Evolutionary conservation across 2,329 filamentous ascomycete genomes (phyloP).

Genomic region (Ophiostoma piceae): DNA sequence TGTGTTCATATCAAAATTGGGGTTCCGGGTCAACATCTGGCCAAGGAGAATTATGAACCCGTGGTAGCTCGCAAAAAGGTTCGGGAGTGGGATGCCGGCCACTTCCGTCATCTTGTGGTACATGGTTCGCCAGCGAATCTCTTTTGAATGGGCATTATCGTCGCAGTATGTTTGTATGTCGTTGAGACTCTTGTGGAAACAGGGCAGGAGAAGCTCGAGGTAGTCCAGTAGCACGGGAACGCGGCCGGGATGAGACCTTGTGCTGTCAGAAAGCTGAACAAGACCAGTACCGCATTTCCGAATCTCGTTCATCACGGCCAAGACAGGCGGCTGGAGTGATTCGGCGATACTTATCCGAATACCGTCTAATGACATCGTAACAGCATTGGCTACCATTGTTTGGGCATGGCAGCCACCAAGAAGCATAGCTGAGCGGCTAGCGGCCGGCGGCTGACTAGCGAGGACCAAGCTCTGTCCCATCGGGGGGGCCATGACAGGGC

Average conservation of each 20-base stretch:
- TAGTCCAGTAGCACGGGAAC: constrained; percentile 50
- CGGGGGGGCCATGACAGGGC: not conserved
- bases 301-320: constrained; percentile 45
- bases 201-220: constrained; percentile 53
- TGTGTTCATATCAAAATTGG: constrained; percentile 51
- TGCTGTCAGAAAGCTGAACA: constrained; percentile 51
- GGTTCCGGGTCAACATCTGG: constrained; percentile 50
- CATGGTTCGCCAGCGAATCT: constrained; percentile 55
- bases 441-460: constrained; percentile 4
- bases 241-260: constrained; percentile 47
- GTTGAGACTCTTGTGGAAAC: constrained; percentile 46
- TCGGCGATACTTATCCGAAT: constrained; percentile 45
- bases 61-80: constrained; percentile 53
- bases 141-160: constrained; percentile 43
- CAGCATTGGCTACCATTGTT: constrained; percentile 48
- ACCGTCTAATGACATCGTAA: constrained; percentile 45
- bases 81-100: constrained; percentile 45
- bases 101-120: constrained; percentile 52
- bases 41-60: constrained; percentile 47
- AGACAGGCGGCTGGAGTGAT: constrained; percentile 44
- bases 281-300: constrained; percentile 42
- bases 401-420: constrained; percentile 51
- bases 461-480: not conserved
- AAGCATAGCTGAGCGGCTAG: constrained; percentile 33
- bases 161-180: constrained; percentile 51